Conservation (phyloP, 345 rosid genomes). For the Populus pruinosa region DNA sequence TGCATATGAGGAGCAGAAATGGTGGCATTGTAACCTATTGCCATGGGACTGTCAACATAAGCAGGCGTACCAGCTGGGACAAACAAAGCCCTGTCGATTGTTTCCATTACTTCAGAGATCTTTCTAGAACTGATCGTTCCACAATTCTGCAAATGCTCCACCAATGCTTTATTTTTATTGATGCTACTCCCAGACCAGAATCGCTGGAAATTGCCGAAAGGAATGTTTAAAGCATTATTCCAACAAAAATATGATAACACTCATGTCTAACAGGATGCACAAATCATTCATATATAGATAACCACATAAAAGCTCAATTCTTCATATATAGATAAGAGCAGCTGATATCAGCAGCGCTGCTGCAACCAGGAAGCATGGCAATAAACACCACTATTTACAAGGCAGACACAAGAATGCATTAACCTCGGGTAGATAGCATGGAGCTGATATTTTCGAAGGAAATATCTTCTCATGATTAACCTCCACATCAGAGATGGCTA, state of each 20-base stretch:
- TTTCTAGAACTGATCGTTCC: slow-evolving; percentile 61
- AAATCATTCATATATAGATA: neutral
- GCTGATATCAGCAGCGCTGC: neutral
- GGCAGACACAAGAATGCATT: slow-evolving; percentile 6
- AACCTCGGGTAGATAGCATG: neutral
- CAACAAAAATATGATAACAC: neutral
- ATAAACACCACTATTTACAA: neutral
- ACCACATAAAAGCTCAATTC: neutral
- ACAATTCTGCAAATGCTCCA: slow-evolving; percentile 55
- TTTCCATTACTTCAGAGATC: slow-evolving; percentile 82
- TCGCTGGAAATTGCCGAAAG: slow-evolving; percentile 36
- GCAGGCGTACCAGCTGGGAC: slow-evolving; percentile 68
- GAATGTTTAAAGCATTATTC: neutral
- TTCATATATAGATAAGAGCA: neutral
- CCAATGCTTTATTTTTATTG: slow-evolving; percentile 63
- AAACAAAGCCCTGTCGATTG: slow-evolving; percentile 74
- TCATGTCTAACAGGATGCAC: neutral
- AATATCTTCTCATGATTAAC: neutral
- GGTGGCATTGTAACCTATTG: slow-evolving; percentile 94
- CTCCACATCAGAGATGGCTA: slow-evolving; percentile 7
- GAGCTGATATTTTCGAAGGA: slow-evolving; percentile 10
- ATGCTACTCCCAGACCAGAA: slow-evolving; percentile 46
- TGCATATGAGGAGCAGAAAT: slow-evolving; percentile 99
- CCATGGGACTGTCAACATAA: slow-evolving; percentile 75
- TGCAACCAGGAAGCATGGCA: neutral